These are phyloP conservation scores for Leucaena leucocephala DNA, from an alignment of 306 rosid genomes.

Conservation along the genomic window DNA sequence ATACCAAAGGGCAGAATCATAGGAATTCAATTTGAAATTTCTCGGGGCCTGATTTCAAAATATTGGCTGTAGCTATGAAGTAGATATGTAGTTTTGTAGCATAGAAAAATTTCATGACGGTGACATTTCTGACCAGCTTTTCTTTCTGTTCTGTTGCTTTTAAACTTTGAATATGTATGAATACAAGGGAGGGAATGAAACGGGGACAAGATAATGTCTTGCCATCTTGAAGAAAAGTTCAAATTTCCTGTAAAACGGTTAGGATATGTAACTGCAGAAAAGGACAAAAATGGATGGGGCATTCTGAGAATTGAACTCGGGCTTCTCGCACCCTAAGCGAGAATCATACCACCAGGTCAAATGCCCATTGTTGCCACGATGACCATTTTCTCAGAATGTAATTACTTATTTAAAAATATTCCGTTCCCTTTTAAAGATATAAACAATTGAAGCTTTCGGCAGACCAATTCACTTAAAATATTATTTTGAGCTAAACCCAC, in stretches of 20 bases:
- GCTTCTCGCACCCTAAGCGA: conserved; percentile 80
- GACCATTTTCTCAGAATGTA: too few relatives aligned
- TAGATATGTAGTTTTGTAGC: neutral
- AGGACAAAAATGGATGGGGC: conserved; percentile 39
- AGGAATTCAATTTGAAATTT: conserved; percentile 31
- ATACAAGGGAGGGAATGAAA: conserved; percentile 16
- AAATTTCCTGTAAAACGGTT: neutral
- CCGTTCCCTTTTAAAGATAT: too few relatives aligned
- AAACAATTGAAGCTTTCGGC: neutral
- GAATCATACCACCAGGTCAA: conserved; percentile 68
- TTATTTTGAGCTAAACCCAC: neutral
- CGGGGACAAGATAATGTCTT: conserved; percentile 29
- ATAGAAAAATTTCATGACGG: neutral
- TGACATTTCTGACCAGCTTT: neutral
- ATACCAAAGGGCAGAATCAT: conserved; percentile 46
- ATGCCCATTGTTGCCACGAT: neutral
- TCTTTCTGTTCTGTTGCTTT: neutral
- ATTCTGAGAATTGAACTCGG: conserved; percentile 77
- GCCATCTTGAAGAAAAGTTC: neutral
- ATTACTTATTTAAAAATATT: too few relatives aligned
- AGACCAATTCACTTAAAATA: neutral
- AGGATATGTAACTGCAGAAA: neutral
- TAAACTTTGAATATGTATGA: conserved; percentile 27
- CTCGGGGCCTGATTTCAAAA: neutral
- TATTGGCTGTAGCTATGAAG: neutral